Evolutionary conservation across 106 monocot species (phyloP), one percentile per base, ranked within the genome.

Genomic region (Agapanthus africanus): DNA sequence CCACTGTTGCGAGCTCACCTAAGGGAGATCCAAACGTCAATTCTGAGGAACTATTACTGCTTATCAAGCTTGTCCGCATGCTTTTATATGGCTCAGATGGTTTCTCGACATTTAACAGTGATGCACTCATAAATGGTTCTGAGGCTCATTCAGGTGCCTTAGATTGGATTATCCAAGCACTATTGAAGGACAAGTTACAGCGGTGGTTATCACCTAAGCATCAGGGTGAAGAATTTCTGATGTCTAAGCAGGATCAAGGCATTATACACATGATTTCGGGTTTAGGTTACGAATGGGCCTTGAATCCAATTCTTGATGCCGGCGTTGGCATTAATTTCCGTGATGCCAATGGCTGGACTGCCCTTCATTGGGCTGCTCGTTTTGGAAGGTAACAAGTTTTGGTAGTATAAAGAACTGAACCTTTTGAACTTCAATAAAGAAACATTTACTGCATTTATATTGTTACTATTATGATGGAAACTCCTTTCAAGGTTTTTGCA

Each of bases 281-380:
- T 28, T 77, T 97, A 66, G 97, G 97, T 30, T 97, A 86, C 79
- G 84, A 79, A 25, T 97, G 97, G 97, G 97, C 89, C 25, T 77
- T 97, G 63, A 73, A 40, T 78, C 80, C 82, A 26, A 75, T 97
- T 70, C 79, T 97, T 19, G 67, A 66, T 66, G 42, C 66, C 51
- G 97, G 91, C 63, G 82, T 97, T 71, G 82, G 84, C 16, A 60
- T 97, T 65, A 97, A 97, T 65, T 92, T 92, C 2, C 91, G 97
- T 66, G 97, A 97, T 86, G 35, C 73, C 35, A 82, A 78, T 65
- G 97, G 97, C 64, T 97, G 97, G 97, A 97, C 97, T n/a, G 89
- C 89, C 38, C 97, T 97, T 68, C 97, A 97, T 71, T 97, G 97
- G 97, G 91, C 97, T 76, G 97, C 97, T 62, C 71, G 65, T 65